Evolutionary conservation across 2,329 filamentous ascomycete genomes (phyloP).

Genomic region (Lachnellula subtilissima): DNA sequence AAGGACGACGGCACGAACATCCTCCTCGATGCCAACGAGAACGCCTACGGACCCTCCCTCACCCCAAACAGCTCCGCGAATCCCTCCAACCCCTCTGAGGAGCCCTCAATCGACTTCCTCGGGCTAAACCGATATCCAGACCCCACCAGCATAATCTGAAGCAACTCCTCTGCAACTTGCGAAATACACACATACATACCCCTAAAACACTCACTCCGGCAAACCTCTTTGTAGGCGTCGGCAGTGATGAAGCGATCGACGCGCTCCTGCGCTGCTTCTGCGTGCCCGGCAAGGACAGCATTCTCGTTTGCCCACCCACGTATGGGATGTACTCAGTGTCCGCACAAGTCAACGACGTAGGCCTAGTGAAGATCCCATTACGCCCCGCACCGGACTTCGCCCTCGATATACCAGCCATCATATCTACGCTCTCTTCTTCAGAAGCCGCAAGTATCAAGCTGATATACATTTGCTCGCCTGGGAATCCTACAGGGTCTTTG

Average conservation of each 20-base stretch:
- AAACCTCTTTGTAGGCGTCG: constrained; percentile 91
- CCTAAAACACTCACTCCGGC: constrained; percentile 66
- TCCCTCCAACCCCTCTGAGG: constrained; percentile 36
- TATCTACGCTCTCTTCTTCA: constrained; percentile 53
- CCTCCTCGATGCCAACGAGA: constrained; percentile 96
- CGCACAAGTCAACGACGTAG: constrained; percentile 88
- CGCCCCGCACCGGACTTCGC: constrained; percentile 66
- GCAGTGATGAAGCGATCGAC: constrained; percentile 95
- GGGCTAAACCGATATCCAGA: constrained; percentile 93
- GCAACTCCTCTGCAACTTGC: constrained; percentile 76
- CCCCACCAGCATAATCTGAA: constrained; percentile 86
- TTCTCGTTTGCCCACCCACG: constrained; percentile 91
- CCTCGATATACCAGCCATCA: constrained; percentile 67
- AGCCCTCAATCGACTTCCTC: constrained; percentile 66
- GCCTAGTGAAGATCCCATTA: constrained; percentile 80
- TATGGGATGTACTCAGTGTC: constrained; percentile 98
- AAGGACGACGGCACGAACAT: constrained; percentile 97
- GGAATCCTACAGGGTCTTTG: constrained; percentile 83
- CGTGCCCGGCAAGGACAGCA: constrained; percentile 77
- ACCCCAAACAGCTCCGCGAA: constrained; percentile 41
- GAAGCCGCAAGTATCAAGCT: constrained; percentile 70
- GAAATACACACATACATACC: constrained; percentile 82
- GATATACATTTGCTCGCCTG: constrained; percentile 88
- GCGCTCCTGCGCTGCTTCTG: constrained; percentile 92
- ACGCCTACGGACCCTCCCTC: constrained; percentile 84